Evolutionary conservation across 2,329 filamentous ascomycete species (phyloP), one percentile per base, ranked within the genome.

Genomic region (Calonectria henricotiae): DNA sequence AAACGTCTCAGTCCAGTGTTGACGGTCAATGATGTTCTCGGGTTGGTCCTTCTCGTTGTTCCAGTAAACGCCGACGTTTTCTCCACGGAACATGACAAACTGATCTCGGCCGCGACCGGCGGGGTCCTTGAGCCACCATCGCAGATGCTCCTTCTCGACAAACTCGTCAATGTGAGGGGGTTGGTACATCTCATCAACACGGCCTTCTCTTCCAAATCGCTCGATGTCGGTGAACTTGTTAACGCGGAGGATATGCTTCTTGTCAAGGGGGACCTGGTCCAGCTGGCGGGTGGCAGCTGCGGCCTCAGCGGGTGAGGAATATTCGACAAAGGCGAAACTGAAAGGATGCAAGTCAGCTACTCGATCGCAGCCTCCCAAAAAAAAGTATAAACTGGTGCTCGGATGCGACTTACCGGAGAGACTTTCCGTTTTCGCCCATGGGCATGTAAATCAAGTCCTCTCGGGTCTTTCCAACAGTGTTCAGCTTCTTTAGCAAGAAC

Each of bases 181-280:
- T 70, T 90, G 89, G 85, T 98, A 99, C 77, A 95, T 92, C 80
- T 99, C 96, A 76, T 98, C 93, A 78, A 99, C 90, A 75, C 95
- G 92, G 76, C 96, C 96, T 86, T 98, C 96, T 73, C 95, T 91
- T 73, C 96, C 96, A 83, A 94, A 99, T 76, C 96, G 93, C 82
- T 99, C 96, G 80, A 99, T 95, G 82, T 99, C 96, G 79, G 95
- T 98, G 79, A 99, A 89, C 86, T 99, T 99, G 91, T 99, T 99
- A 78, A 99, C 95, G 74, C 92, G 90, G 78, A 99, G 90, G 63
- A 90, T 98, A 88, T 99, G 95, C 86, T 92, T 98, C 90, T 97
- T 98, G 87, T 99, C 96, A 79, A 99, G 93, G 51, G 96, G 90
- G 6, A 93, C 91, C 79, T 91, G 90, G 83, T 99, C 92, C 70